Evolutionary conservation across 495 filamentous ascomycete genomes (phyloP).

Genomic region (Podospora anserina): DNA sequence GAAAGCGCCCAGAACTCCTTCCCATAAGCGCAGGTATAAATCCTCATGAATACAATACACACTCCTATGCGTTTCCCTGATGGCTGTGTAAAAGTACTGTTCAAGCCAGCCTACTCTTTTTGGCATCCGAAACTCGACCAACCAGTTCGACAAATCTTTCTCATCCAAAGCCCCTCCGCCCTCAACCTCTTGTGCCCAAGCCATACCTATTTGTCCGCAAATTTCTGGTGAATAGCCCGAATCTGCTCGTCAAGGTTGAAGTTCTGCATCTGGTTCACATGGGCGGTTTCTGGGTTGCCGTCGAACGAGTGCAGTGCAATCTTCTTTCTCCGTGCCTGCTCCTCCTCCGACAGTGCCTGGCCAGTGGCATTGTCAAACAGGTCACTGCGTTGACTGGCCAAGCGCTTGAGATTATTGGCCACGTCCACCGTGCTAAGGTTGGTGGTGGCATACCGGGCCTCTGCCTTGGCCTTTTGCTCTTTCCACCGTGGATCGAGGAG

Average conservation of each 20-base stretch:
- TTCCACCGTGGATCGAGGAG: conserved; percentile 94
- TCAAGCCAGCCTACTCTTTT: background rate
- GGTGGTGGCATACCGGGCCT: conserved; percentile 77
- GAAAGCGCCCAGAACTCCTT: background rate
- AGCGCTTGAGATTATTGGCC: conserved; percentile 91
- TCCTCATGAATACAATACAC: background rate
- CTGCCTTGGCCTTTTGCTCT: conserved; percentile 85
- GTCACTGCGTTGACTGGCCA: conserved; percentile 87
- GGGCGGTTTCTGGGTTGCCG: conserved; percentile 53
- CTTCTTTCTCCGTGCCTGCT: conserved; percentile 72
- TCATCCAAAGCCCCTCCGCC: background rate
- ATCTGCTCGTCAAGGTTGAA: conserved; percentile 73
- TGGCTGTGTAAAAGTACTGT: too few species aligned
- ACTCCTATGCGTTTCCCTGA: background rate
- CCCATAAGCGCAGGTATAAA: background rate
- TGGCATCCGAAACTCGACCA: background rate
- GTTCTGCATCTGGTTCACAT: conserved; percentile 46
- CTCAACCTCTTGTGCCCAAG: background rate
- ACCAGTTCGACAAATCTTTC: background rate
- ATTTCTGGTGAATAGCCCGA: conserved; percentile 63
- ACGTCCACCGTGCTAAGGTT: conserved; percentile 85
- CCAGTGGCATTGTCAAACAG: conserved; percentile 80
- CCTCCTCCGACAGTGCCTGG: conserved; percentile 65
- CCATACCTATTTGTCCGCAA: conserved; percentile 39
- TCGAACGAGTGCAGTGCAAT: conserved; percentile 65